A percentile compares a stretch with the other conserved stretches of the same genome.
phyloP scores from a whole-genome alignment of 2,329 filamentous ascomycete genomes.

The Volutella citrinella region DNA sequence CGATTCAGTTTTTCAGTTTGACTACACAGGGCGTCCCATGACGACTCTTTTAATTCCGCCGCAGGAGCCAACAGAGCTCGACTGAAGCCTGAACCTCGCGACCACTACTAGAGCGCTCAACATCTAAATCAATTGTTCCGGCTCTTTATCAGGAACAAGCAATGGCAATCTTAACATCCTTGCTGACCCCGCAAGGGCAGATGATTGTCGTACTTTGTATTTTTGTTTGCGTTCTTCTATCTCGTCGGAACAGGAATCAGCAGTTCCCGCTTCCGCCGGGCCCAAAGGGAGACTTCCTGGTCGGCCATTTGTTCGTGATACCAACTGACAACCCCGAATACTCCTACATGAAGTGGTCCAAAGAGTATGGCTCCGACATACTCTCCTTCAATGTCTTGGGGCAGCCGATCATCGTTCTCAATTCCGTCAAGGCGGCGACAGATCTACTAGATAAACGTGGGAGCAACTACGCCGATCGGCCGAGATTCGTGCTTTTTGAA shows the following conservation, averaged over 20 bases:
- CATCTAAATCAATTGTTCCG: too few species aligned
- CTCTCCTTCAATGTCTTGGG: slow-evolving; percentile 33
- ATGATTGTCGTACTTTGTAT: not conserved
- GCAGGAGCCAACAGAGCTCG: too few species aligned
- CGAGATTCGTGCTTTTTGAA: slow-evolving; percentile 42
- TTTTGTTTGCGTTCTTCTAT: slow-evolving; percentile 9
- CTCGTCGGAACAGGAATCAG: slow-evolving; percentile 2
- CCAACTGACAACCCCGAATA: slow-evolving; percentile 32
- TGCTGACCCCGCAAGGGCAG: too few species aligned
- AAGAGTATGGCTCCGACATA: slow-evolving; percentile 49
- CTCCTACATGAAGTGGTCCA: slow-evolving; percentile 27
- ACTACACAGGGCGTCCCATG: too few species aligned
- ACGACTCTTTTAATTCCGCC: too few species aligned
- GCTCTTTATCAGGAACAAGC: too few species aligned
- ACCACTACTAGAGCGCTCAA: too few species aligned
- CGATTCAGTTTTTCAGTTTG: too few species aligned
- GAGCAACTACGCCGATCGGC: slow-evolving; percentile 42
- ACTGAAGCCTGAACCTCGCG: too few species aligned
- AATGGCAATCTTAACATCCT: too few species aligned
- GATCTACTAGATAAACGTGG: slow-evolving; percentile 45
- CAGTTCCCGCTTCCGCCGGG: slow-evolving; percentile 28
- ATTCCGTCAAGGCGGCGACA: slow-evolving; percentile 38
- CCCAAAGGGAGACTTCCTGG: slow-evolving; percentile 34
- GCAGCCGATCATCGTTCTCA: slow-evolving; percentile 39
- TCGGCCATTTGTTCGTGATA: slow-evolving; percentile 43